A percentile compares a stretch with the other conserved stretches of the same genome.
Evolutionary conservation across 495 filamentous ascomycete species (phyloP).

Genomic region (Penicillium chermesinum): DNA sequence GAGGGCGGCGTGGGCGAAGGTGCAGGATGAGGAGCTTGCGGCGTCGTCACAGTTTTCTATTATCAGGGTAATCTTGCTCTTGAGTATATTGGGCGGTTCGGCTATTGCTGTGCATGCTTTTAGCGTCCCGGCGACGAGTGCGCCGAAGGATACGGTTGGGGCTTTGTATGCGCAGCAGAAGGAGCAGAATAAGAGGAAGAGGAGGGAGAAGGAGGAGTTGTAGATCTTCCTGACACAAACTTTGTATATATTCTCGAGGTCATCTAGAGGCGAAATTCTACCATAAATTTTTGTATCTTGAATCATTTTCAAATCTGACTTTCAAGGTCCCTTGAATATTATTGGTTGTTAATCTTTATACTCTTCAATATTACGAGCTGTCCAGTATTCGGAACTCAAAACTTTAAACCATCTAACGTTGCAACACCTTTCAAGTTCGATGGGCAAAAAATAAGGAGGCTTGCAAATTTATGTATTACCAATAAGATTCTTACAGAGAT

Average conservation of each 20-base stretch:
- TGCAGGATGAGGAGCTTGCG: not conserved
- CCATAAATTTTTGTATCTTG: too few relatives aligned
- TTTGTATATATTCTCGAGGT: not conserved
- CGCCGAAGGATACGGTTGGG: not conserved
- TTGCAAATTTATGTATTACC: too few relatives aligned
- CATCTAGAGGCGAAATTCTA: too few relatives aligned
- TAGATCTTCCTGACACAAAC: not conserved
- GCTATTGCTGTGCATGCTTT: not conserved
- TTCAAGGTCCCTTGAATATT: too few relatives aligned
- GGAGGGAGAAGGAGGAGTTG: not conserved
- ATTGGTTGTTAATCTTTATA: too few relatives aligned
- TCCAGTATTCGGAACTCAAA: too few relatives aligned
- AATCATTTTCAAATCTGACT: too few relatives aligned
- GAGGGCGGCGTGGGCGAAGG: constrained; percentile 7
- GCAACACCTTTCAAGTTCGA: too few relatives aligned
- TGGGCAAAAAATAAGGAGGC: too few relatives aligned
- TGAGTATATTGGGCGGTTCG: not conserved
- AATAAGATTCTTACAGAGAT: too few relatives aligned
- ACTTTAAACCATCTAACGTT: too few relatives aligned
- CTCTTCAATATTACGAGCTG: too few relatives aligned
- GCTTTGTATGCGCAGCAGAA: not conserved
- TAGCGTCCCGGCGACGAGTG: not conserved
- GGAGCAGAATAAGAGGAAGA: not conserved
- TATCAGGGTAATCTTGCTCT: not conserved
- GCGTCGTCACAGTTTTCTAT: not conserved